Conservation (phyloP, 345 rosid genomes). For the Linum trigynum region DNA sequence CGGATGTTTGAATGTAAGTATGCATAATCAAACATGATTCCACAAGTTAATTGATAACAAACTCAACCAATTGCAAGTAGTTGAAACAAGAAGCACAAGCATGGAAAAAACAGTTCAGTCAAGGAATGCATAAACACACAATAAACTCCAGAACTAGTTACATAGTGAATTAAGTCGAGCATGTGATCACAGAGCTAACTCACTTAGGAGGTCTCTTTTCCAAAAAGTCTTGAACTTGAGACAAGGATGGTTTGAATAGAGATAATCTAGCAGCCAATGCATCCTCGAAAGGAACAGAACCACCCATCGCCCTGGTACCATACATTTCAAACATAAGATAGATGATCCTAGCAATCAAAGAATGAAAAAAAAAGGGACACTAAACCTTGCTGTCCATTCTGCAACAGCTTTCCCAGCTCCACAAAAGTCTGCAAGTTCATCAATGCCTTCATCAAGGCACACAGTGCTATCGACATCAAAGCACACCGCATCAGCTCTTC, state of each 20-base stretch:
- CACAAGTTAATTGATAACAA: too few species aligned
- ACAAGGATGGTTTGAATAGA: conserved; percentile 72
- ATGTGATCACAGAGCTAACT: conserved; percentile 9
- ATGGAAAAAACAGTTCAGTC: not conserved
- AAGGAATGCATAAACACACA: conserved; percentile 1
- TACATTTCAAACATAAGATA: conserved; percentile 5
- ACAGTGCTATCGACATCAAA: conserved; percentile 99
- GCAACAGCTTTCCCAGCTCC: conserved; percentile 97
- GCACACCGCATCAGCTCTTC: conserved; percentile 70
- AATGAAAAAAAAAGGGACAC: conserved; percentile 10
- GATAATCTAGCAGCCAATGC: conserved; percentile 87
- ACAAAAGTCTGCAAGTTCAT: conserved; percentile 96
- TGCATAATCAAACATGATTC: too few species aligned
- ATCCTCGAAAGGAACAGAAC: conserved; percentile 91
- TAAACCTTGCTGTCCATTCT: conserved; percentile 90
- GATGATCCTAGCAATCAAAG: not conserved
- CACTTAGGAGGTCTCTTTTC: conserved; percentile 75
- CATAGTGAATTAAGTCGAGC: not conserved
- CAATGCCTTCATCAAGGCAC: conserved; percentile 90
- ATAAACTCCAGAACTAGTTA: not conserved
- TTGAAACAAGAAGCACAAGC: not conserved
- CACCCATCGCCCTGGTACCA: conserved; percentile 82
- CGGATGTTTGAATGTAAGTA: too few species aligned
- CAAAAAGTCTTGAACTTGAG: conserved; percentile 69
- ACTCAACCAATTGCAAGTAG: too few species aligned